Evolutionary conservation across 208 protist genomes (phyloP).

Genomic region (Trypanosoma vivax): DNA sequence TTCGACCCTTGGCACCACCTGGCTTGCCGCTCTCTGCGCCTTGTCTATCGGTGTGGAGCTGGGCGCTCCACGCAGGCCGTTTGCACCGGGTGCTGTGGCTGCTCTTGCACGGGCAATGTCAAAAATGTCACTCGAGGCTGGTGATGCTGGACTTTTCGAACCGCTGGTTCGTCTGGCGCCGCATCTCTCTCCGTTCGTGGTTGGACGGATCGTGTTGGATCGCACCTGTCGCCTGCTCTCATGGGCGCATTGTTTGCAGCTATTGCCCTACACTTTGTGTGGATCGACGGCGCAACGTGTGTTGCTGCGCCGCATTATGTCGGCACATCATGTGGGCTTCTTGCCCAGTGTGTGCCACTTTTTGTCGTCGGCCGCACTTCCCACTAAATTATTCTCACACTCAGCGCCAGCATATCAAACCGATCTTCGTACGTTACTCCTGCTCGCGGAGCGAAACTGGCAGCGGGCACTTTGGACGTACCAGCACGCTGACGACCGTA

Average conservation of each 20-base stretch:
- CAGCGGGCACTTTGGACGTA: constrained; percentile 31
- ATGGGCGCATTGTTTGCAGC: constrained; percentile 43
- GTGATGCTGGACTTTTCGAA: constrained; percentile 4
- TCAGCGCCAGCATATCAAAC: constrained; percentile 12
- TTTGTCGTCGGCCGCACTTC: constrained; percentile 14
- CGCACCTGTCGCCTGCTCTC: constrained; percentile 31
- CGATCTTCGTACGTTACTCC: constrained; percentile 26
- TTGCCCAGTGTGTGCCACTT: background rate
- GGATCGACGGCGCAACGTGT: constrained; percentile 39
- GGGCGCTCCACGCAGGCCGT: background rate
- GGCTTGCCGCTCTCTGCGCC: constrained; percentile 41
- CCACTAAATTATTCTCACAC: background rate
- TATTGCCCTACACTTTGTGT: constrained; percentile 51
- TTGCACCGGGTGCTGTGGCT: constrained; percentile 3
- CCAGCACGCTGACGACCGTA: constrained; percentile 19
- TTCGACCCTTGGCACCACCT: constrained; percentile 21
- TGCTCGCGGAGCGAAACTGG: constrained; percentile 57
- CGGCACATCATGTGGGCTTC: constrained; percentile 19
- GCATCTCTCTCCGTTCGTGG: constrained; percentile 42
- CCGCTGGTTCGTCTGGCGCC: constrained; percentile 38
- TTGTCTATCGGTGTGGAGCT: constrained; percentile 7
- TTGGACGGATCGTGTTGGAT: constrained; percentile 32
- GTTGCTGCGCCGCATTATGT: constrained; percentile 50
- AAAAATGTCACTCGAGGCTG: constrained; percentile 3
- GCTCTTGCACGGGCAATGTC: constrained; percentile 7